Evolutionary conservation across 2,329 filamentous ascomycete genomes (phyloP).

Genomic region (Epichloe elymi): DNA sequence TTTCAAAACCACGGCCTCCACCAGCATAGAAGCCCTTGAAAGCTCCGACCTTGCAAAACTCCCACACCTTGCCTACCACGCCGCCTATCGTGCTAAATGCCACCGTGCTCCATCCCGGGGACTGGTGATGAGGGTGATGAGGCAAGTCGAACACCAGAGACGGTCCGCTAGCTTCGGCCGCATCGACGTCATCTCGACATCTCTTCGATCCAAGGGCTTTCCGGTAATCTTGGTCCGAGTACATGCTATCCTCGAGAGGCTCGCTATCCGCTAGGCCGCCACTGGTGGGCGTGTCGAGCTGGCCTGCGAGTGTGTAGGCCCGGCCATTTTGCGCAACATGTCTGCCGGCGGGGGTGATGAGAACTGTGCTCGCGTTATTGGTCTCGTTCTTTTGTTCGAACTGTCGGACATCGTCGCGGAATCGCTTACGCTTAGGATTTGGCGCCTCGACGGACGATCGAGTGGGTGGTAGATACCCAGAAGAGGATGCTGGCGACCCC

Average conservation of each 20-base stretch:
- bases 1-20: slow-evolving; percentile 58
- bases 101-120: slow-evolving; percentile 40
- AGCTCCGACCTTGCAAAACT: slow-evolving; percentile 63
- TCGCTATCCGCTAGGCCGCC: slow-evolving; percentile 17
- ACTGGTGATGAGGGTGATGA: slow-evolving; percentile 14
- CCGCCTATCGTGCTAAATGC: slow-evolving; percentile 51
- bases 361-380: slow-evolving; percentile 1
- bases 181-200: slow-evolving; percentile 23
- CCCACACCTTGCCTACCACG: slow-evolving; percentile 66
- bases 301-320: slow-evolving; percentile 38
- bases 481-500: slow-evolving; percentile 26
- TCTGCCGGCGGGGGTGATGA: slow-evolving; percentile 3
- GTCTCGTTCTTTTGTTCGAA: neutral
- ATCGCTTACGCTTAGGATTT: slow-evolving; percentile 33
- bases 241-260: slow-evolving; percentile 38
- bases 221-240: slow-evolving; percentile 44
- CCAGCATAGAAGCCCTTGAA: slow-evolving; percentile 83
- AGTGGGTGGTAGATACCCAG: slow-evolving; percentile 22
- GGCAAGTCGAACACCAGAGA: slow-evolving; percentile 21
- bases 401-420: slow-evolving; percentile 13
- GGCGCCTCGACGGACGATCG: slow-evolving; percentile 12
- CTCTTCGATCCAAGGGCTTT: slow-evolving; percentile 37
- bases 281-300: slow-evolving; percentile 35
- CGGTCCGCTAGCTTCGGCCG: slow-evolving; percentile 16
- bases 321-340: slow-evolving; percentile 1